These are phyloP conservation scores for Camellia oleifera DNA, from an alignment of 179 eudicot species.

Conservation along the genomic window DNA sequence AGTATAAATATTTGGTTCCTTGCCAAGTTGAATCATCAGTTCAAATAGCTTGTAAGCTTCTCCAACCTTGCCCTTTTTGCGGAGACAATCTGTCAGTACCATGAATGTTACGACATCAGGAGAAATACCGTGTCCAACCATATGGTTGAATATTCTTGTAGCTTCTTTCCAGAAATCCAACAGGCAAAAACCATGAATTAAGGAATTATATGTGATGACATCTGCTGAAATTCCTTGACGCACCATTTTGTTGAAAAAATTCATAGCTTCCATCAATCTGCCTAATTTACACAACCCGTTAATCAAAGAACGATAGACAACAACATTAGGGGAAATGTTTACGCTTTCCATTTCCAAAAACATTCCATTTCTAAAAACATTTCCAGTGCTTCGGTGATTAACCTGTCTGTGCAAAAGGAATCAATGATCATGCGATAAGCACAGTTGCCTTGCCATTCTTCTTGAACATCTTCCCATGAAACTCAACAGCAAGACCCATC, in stretches of 20 bases:
- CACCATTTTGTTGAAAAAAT: constrained; percentile 15
- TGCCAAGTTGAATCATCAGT: constrained; percentile 15
- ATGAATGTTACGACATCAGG: constrained; percentile 24
- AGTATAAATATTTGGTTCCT: constrained; percentile 6
- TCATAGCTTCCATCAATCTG: constrained; percentile 14
- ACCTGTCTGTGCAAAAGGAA: constrained; percentile 13
- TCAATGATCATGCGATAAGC: neutral
- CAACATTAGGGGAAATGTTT: constrained; percentile 10
- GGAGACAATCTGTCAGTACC: constrained; percentile 16
- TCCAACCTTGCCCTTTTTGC: constrained; percentile 12
- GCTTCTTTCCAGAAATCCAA: constrained; percentile 18
- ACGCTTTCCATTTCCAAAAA: neutral
- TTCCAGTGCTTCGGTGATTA: constrained; percentile 7
- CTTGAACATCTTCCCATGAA: constrained; percentile 10
- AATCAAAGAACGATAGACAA: constrained; percentile 17
- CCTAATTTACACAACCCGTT: constrained; percentile 17
- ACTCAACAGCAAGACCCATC: neutral
- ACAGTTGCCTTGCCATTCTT: neutral
- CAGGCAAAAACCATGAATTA: constrained; percentile 23
- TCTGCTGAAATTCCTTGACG: constrained; percentile 16
- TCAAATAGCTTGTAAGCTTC: constrained; percentile 18
- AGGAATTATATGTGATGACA: constrained; percentile 15
- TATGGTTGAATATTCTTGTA: constrained; percentile 13
- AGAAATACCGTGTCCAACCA: constrained; percentile 12
- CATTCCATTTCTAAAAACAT: constrained; percentile 6